Conservation (phyloP, 2,329 filamentous ascomycete genomes). For the Chrysoporthe austroafricana region DNA sequence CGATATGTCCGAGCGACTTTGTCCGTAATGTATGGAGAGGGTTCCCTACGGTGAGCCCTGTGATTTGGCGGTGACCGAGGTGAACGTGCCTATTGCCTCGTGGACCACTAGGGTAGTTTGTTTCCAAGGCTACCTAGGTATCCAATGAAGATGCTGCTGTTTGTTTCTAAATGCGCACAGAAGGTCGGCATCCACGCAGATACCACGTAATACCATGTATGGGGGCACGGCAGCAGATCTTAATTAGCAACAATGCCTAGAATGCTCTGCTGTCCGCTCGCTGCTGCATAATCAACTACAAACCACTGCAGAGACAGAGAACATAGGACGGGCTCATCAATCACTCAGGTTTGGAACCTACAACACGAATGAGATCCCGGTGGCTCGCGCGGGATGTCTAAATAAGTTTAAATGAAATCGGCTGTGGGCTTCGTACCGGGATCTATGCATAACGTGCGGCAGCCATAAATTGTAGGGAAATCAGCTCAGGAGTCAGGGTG, state of each 20-base stretch:
- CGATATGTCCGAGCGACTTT: slow-evolving; percentile 5
- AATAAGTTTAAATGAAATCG: neutral
- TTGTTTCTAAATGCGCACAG: neutral
- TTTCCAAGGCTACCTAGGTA: neutral
- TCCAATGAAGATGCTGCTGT: neutral
- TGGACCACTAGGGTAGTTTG: neutral
- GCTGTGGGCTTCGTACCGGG: neutral
- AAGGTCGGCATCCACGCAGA: neutral
- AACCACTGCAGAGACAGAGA: neutral
- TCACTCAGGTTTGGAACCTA: neutral
- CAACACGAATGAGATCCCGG: neutral
- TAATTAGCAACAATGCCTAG: neutral
- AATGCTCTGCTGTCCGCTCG: neutral
- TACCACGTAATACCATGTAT: neutral
- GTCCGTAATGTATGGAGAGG: neutral
- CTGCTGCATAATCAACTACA: neutral
- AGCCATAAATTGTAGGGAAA: neutral
- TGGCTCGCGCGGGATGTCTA: neutral
- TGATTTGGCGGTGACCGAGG: no score
- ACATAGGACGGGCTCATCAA: neutral
- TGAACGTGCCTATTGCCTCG: neutral
- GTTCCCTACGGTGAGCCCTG: neutral
- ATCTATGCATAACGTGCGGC: neutral
- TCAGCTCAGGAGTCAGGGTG: no score
- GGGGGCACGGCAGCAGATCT: neutral